Evolutionary conservation across 129 eudicot species (phyloP).

Genomic region (Tanacetum coccineum): DNA sequence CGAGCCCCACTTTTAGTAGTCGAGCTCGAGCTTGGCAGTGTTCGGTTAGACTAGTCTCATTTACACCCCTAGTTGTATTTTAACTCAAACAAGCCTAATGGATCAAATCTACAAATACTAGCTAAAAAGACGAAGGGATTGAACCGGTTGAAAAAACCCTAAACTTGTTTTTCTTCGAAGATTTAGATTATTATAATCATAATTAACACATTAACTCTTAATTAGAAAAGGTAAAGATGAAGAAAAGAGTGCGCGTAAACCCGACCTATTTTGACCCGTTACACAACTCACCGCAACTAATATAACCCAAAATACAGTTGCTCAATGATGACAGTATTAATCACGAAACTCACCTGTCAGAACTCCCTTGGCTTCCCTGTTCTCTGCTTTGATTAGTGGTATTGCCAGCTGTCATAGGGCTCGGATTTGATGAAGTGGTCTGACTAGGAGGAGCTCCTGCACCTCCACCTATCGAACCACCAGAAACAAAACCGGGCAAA

Average conservation of each 20-base stretch:
- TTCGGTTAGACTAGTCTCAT: no score
- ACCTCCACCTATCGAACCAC: slow-evolving; percentile 92
- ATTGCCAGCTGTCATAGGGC: slow-evolving; percentile 36
- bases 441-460: slow-evolving; percentile 31
- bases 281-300: not conserved
- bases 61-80: not conserved
- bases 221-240: not conserved
- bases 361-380: slow-evolving; percentile 37
- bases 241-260: not conserved
- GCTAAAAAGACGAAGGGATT: not conserved
- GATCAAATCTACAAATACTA: not conserved
- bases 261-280: not conserved
- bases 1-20: no score
- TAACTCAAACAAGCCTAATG: not conserved
- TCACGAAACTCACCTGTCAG: slow-evolving; percentile 51
- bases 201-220: not conserved
- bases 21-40: no score
- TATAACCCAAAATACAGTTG: slow-evolving; percentile 11
- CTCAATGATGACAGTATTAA: not conserved
- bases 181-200: not conserved
- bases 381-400: slow-evolving; percentile 33
- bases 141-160: not conserved
- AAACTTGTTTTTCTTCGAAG: not conserved
- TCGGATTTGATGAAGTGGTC: slow-evolving; percentile 28
- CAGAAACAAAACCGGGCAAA: slow-evolving; percentile 87